phyloP scores from a whole-genome alignment of 768 basidiomycete genomes.

The Dacryopinax primogenitus region DNA sequence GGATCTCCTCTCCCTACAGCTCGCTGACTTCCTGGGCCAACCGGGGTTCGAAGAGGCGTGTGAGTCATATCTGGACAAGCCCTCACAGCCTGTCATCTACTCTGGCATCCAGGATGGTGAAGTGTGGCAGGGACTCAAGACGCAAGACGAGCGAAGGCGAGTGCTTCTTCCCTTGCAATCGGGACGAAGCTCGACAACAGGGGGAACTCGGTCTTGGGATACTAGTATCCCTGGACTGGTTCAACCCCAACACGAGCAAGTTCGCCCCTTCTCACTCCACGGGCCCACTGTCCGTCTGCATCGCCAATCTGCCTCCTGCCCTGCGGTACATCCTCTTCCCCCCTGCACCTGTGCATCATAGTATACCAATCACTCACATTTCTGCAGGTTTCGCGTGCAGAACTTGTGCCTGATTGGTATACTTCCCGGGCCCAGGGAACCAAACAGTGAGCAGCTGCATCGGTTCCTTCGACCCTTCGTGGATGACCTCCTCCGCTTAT shows the following conservation, averaged over 20 bases:
- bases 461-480: conserved; percentile 21
- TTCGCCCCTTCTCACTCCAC: background rate
- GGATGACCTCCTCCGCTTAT: conserved; percentile 22
- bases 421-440: conserved; percentile 25
- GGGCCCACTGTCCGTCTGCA: background rate
- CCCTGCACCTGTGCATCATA: background rate
- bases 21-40: no score
- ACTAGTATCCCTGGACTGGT: conserved; percentile 4
- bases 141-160: no score
- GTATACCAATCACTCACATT: background rate
- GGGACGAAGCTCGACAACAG: background rate
- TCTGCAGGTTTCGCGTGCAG: conserved; percentile 20
- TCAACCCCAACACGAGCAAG: background rate
- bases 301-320: conserved; percentile 8
- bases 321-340: background rate
- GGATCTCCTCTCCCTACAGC: no score
- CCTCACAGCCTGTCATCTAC: no score
- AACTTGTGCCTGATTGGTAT: conserved; percentile 23
- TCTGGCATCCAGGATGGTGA: no score
- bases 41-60: no score
- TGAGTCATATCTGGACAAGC: no score
- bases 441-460: conserved; percentile 23
- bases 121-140: no score
- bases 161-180: background rate
- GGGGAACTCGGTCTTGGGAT: conserved; percentile 4